Conservation (phyloP, 2,329 filamentous ascomycete species). For the Calycina herbarum region DNA sequence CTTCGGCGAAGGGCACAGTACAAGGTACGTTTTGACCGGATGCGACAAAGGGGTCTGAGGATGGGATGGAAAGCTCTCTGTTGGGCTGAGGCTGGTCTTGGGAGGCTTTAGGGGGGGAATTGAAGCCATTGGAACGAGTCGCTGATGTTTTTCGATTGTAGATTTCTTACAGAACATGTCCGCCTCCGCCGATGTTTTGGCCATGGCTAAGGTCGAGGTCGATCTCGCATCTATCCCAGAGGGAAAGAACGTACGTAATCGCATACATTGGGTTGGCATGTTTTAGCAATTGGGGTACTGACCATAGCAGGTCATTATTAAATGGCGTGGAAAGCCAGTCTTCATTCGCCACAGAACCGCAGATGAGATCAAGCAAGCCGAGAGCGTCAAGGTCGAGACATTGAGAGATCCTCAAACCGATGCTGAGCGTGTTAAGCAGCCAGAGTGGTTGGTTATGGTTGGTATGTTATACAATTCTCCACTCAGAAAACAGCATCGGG, state of each 20-base stretch:
- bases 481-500: slow-evolving; percentile 4
- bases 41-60: background rate
- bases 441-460: slow-evolving; percentile 98
- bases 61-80: background rate
- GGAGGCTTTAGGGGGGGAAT: background rate
- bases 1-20: slow-evolving; percentile 96
- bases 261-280: slow-evolving; percentile 1
- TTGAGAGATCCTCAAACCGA: slow-evolving; percentile 92
- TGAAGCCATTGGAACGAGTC: slow-evolving; percentile 24
- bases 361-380: slow-evolving; percentile 91
- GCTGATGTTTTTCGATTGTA: slow-evolving; percentile 43
- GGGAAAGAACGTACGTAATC: slow-evolving; percentile 89
- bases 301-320: slow-evolving; percentile 80
- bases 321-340: slow-evolving; percentile 99
- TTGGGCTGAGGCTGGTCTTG: background rate
- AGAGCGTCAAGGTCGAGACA: slow-evolving; percentile 77
- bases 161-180: slow-evolving; percentile 99
- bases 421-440: slow-evolving; percentile 92
- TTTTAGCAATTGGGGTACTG: slow-evolving; percentile 14
- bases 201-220: slow-evolving; percentile 99
- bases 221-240: slow-evolving; percentile 90
- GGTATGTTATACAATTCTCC: slow-evolving; percentile 52
- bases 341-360: slow-evolving; percentile 98
- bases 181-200: slow-evolving; percentile 95
- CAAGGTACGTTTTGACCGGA: slow-evolving; percentile 69